phyloP scores from a whole-genome alignment of 306 rosid genomes.

The Myrica gale region DNA sequence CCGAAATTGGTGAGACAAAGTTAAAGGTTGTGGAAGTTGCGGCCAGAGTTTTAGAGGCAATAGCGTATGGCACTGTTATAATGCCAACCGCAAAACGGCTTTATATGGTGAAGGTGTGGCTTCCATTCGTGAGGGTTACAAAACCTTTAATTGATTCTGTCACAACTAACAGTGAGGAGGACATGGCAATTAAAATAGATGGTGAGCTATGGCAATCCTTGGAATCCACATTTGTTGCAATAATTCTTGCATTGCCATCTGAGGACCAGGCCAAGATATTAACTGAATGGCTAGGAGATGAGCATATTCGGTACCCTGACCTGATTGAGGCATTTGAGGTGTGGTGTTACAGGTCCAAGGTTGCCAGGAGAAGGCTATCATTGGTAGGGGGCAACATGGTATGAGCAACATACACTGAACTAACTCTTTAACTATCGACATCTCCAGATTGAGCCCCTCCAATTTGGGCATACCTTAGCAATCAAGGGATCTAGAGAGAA shows the following conservation, averaged over 20 bases:
- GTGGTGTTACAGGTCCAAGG: slow-evolving; percentile 89
- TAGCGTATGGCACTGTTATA: slow-evolving; percentile 71
- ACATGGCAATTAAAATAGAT: slow-evolving; percentile 47
- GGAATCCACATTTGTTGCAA: slow-evolving; percentile 72
- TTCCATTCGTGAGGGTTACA: slow-evolving; percentile 81
- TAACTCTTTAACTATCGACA: slow-evolving; percentile 19
- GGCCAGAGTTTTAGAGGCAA: slow-evolving; percentile 75
- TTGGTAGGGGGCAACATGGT: slow-evolving; percentile 47
- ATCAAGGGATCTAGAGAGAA: slow-evolving; percentile 30
- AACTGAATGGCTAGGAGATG: slow-evolving; percentile 64
- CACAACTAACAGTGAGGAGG: slow-evolving; percentile 34
- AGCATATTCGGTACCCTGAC: slow-evolving; percentile 71
- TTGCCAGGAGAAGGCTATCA: slow-evolving; percentile 73
- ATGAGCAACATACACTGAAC: slow-evolving; percentile 39
- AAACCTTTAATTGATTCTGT: slow-evolving; percentile 71
- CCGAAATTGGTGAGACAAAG: slow-evolving; percentile 51
- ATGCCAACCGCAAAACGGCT: slow-evolving; percentile 70
- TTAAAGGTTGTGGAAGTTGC: slow-evolving; percentile 67
- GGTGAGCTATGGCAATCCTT: slow-evolving; percentile 78
- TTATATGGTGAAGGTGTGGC: slow-evolving; percentile 73
- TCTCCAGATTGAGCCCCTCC: not conserved
- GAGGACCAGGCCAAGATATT: slow-evolving; percentile 82
- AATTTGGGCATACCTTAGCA: not conserved
- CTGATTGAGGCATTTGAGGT: slow-evolving; percentile 86
- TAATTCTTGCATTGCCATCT: slow-evolving; percentile 82